These are phyloP conservation scores for Cucurbitaria berberidis DNA, from an alignment of 2,329 filamentous ascomycete species.

Conservation along the genomic window DNA sequence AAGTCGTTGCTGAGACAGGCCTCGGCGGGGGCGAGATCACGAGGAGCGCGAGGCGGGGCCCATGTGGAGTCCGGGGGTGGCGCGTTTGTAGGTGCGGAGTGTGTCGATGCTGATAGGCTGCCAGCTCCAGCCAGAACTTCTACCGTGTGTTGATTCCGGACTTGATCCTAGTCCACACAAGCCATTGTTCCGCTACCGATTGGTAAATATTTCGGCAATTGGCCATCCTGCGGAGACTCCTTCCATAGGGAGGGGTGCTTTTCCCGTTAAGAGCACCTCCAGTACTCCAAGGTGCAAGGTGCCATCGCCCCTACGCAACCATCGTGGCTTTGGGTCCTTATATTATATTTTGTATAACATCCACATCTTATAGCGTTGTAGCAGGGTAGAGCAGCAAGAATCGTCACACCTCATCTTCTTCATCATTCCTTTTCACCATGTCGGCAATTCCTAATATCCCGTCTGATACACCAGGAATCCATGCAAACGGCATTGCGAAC, in stretches of 20 bases:
- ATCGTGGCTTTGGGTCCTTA: conserved; percentile 3
- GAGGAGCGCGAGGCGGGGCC: conserved; percentile 24
- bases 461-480: conserved; percentile 18
- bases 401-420: not conserved
- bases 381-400: conserved; percentile 10
- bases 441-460: conserved; percentile 41
- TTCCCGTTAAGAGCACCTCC: not conserved
- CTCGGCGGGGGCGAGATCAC: conserved; percentile 15
- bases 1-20: conserved; percentile 5
- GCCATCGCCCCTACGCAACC: conserved; percentile 2
- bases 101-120: conserved; percentile 19
- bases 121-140: not conserved
- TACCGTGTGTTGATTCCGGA: conserved; percentile 11
- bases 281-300: conserved; percentile 3
- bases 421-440: conserved; percentile 23
- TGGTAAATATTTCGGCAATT: conserved; percentile 20
- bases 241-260: conserved; percentile 1
- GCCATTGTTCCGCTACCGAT: conserved; percentile 1
- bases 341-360: conserved; percentile 18
- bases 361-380: conserved; percentile 7
- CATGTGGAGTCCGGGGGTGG: conserved; percentile 28
- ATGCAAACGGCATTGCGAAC: conserved; percentile 14
- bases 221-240: conserved; percentile 2
- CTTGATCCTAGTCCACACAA: conserved; percentile 1
- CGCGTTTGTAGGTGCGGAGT: conserved; percentile 24